Percentiles rank a stretch among this genome's conserved stretches.
These are phyloP conservation scores for Apodospora peruviana DNA, from an alignment of 495 filamentous ascomycete genomes.

Conservation along the genomic window DNA sequence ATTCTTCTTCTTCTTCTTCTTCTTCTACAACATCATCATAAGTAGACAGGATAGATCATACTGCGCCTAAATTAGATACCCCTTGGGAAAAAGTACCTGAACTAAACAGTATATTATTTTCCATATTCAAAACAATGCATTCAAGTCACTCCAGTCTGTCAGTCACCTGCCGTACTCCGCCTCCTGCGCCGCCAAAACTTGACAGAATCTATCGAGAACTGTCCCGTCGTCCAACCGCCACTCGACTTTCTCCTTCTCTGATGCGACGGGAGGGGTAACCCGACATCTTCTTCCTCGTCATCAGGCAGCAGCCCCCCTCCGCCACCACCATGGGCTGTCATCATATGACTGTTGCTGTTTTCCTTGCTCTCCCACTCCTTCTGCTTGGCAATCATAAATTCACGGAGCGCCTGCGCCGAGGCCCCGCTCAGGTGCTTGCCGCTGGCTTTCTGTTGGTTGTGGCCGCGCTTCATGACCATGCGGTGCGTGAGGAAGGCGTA, in stretches of 20 bases:
- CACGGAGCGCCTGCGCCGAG: slow-evolving; percentile 12
- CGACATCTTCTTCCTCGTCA: not conserved
- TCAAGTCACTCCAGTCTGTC: too few species aligned
- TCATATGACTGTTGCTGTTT: too few species aligned
- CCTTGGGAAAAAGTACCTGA: too few species aligned
- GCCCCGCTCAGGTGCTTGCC: slow-evolving; percentile 7
- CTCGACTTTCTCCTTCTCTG: not conserved
- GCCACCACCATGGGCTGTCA: not conserved
- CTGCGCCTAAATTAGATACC: too few species aligned
- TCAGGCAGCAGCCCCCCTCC: not conserved
- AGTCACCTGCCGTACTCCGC: too few species aligned
- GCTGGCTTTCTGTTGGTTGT: not conserved
- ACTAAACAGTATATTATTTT: too few species aligned
- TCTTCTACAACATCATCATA: not conserved
- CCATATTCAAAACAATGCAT: too few species aligned
- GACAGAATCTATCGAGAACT: not conserved
- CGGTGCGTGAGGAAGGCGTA: slow-evolving; percentile 5
- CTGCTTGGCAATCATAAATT: slow-evolving; percentile 22
- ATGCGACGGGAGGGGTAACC: slow-evolving; percentile 10
- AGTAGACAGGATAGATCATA: not conserved
- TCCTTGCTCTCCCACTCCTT: slow-evolving; percentile 12
- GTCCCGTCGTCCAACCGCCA: not conserved
- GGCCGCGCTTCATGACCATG: not conserved
- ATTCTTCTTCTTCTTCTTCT: not conserved
- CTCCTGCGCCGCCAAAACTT: slow-evolving; percentile 1